phyloP scores from a whole-genome alignment of 2,329 filamentous ascomycete genomes.

The Pseudogymnoascus sp. region DNA sequence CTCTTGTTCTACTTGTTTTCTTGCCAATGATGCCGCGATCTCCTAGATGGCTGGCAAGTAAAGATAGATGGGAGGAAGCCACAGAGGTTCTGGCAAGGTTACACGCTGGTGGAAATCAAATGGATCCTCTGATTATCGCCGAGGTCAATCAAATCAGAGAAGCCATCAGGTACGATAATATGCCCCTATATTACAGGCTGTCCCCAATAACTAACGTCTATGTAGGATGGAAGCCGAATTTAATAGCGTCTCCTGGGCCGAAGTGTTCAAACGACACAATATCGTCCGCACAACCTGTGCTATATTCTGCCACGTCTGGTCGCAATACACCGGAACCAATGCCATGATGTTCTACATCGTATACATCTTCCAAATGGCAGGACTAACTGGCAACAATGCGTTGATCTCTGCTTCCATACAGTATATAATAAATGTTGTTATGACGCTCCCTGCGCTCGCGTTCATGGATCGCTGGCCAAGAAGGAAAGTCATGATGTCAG shows the following conservation, averaged over 20 bases:
- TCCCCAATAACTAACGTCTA: background rate
- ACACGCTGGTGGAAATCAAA: conserved; percentile 47
- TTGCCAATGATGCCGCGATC: conserved; percentile 41
- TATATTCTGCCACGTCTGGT: conserved; percentile 17
- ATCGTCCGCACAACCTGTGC: background rate
- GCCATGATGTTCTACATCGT: conserved; percentile 32
- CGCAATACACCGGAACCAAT: conserved; percentile 22
- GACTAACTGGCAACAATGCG: conserved; percentile 29
- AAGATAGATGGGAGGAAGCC: conserved; percentile 40
- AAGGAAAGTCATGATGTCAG: background rate
- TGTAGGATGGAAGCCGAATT: background rate
- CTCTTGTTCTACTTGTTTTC: conserved; percentile 35
- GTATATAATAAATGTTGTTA: conserved; percentile 15
- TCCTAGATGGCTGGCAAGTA: conserved; percentile 44
- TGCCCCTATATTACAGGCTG: background rate
- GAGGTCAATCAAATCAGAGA: conserved; percentile 46
- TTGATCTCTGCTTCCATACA: conserved; percentile 25
- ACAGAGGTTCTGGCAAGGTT: conserved; percentile 45
- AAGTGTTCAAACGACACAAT: background rate
- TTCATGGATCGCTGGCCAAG: conserved; percentile 11
- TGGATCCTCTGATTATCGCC: conserved; percentile 47
- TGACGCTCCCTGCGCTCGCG: conserved; percentile 11
- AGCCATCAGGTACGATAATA: background rate
- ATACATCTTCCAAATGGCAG: conserved; percentile 34
- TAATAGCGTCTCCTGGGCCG: background rate